These are phyloP conservation scores for Rhodotorula sp. DNA, from an alignment of 1,284 basidiomycete genomes.

Conservation along the genomic window DNA sequence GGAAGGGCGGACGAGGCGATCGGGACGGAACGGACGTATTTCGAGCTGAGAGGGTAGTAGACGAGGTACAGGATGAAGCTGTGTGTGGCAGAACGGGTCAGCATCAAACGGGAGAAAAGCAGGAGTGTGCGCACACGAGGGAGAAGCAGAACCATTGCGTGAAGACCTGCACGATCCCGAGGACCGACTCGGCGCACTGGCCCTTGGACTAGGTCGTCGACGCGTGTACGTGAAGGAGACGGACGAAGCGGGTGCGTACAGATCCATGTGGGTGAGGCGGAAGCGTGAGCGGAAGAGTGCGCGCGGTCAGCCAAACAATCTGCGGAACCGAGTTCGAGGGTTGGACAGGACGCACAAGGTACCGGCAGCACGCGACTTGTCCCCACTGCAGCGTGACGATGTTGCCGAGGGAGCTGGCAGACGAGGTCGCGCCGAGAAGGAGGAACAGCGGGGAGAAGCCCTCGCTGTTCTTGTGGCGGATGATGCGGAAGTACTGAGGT, in stretches of 20 bases:
- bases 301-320: neutral
- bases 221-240: neutral
- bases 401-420: conserved; percentile 49
- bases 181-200: conserved; percentile 74
- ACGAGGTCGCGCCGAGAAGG: conserved; percentile 77
- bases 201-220: conserved; percentile 58
- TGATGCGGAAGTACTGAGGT: conserved; percentile 67
- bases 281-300: neutral
- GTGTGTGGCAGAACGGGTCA: neutral
- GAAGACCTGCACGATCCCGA: conserved; percentile 78
- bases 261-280: neutral
- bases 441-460: conserved; percentile 64
- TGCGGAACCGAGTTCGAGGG: neutral
- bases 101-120: neutral
- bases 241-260: neutral
- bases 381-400: conserved; percentile 81
- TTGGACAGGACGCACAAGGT: conserved; percentile 59
- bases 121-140: conserved; percentile 59
- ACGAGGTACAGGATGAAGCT: conserved; percentile 86
- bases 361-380: conserved; percentile 74
- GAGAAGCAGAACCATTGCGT: conserved; percentile 85
- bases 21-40: conserved; percentile 56
- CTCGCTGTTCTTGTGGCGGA: conserved; percentile 54
- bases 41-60: conserved; percentile 82
- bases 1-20: conserved; percentile 24